Evolutionary conservation across 2,329 filamentous ascomycete genomes (phyloP), one percentile per base, ranked within the genome.

Genomic region (Drechslerella coelobrocha): DNA sequence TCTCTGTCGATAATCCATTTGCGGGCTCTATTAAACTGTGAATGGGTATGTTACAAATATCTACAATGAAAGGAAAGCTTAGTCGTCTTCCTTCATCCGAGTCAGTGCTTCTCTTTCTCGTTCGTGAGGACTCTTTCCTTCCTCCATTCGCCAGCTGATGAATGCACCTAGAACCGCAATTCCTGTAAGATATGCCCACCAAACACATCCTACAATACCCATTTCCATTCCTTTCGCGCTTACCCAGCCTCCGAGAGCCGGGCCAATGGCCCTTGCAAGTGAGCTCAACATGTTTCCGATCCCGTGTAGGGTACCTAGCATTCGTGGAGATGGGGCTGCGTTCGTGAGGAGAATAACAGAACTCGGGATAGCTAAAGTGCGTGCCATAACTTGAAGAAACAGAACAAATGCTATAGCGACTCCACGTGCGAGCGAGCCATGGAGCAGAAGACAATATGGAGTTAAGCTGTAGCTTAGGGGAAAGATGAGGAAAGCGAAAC

Each of bases 391-490:
- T 76, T 92, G 89, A 10, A 91, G 77, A 17, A 85, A 81, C 1
- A 91, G 81, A 1, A 90, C 86, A 1, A 85, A 76, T 0, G 83
- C 82, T 19, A 92, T 87, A 1, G 85, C 84, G 0, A 84, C 74
- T 88, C 89, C 92, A 34, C 91, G 81, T 43, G 80, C 79, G 3
- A 82, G 56, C 0, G 86, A 86, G 1, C 82, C 82, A 53, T 80
- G 81, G 1, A 86, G 84, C 0, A 88, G 89, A 0, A 92, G 81
- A 29, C 93, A 82, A 76, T 87, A 92, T 0, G 90, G 90, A 37
- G 89, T 83, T 8, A 89, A 76, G 10, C 86, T 80, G 77, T 93
- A 93, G 0, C 87, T 84, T 5, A 90, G 29, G 0, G 90, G 88
- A 72, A 92, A 92, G 53, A 88, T 83, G 47, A 86, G 83, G 0